Evolutionary conservation across 306 rosid genomes (phyloP), one percentile per base, ranked within the genome.

Genomic region (Cicer chorassanicum): DNA sequence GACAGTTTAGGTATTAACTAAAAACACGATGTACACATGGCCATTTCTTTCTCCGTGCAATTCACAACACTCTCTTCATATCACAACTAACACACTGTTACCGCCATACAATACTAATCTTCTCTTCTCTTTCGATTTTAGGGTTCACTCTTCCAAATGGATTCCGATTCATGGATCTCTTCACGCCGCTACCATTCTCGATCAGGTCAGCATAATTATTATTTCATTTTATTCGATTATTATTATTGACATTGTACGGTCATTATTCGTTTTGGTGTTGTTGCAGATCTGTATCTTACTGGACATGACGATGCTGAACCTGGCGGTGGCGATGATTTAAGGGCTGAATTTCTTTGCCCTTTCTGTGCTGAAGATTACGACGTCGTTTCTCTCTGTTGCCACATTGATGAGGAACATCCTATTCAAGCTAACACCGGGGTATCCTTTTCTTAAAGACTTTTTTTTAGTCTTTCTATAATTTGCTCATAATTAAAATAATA

Each of bases 351-450:
- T 68, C 82, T 89, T 10, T 91, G 97, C 70, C 97, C 97, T 54
- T 89, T 87, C 65, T 91, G 97, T 19, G 87, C 90, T 4, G 93
- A 89, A 70, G 90, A 89, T 78, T 91, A 87, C 68, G 97, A 91
- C 19, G 82, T 91, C 46, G 90, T 91, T 80, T 92, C 92, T 43
- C 97, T 91, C 74, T 91, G 97, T 60, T 89, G 93, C 65, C 97
- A 91, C 87, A 87, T 91, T 86, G 93, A 91, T 24, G 93, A 86
- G 82, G 90, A 91, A 14, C 97, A 91, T 75, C 90, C 90, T 11
- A 54, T 86, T 38, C 89, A 91, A 78, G 92, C 89, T 12, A 87
- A 75, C 70, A 87, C 82, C 42, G 97, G 97, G 93, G 96, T 59
- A 49, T 49, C 8, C 15, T 13, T 12, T 41, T 41, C 7, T 41